phyloP scores from a whole-genome alignment of 2,329 filamentous ascomycete genomes.

The Penicillium corylophilum region DNA sequence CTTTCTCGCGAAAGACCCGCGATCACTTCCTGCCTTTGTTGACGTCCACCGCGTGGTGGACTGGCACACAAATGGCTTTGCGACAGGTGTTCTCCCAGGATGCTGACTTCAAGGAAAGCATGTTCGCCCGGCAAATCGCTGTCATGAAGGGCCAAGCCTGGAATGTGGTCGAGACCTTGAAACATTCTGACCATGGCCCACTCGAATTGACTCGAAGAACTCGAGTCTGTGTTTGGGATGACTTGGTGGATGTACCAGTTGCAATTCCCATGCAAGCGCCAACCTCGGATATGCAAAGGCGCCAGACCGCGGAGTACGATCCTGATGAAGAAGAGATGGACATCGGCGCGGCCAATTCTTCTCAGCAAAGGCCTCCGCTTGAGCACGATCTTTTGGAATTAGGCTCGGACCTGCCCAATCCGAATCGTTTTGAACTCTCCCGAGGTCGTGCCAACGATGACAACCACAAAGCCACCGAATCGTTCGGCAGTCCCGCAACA shows the following conservation, averaged over 20 bases:
- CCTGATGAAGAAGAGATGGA: slow-evolving; percentile 83
- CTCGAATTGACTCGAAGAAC: slow-evolving; percentile 87
- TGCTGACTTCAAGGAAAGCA: slow-evolving; percentile 94
- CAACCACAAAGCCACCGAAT: slow-evolving; percentile 31
- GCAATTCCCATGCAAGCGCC: slow-evolving; percentile 85
- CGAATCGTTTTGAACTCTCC: slow-evolving; percentile 70
- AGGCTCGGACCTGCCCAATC: slow-evolving; percentile 66
- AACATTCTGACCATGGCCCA: slow-evolving; percentile 86
- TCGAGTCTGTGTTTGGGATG: slow-evolving; percentile 96
- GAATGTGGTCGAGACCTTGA: slow-evolving; percentile 98
- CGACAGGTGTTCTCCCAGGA: slow-evolving; percentile 88
- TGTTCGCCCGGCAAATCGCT: slow-evolving; percentile 97
- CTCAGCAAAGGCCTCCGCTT: slow-evolving; percentile 46
- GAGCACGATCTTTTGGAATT: slow-evolving; percentile 69
- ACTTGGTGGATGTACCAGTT: slow-evolving; percentile 91
- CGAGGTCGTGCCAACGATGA: slow-evolving; percentile 41
- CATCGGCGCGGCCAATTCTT: slow-evolving; percentile 69
- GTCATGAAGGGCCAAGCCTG: slow-evolving; percentile 99
- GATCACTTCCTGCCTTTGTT: slow-evolving; percentile 95
- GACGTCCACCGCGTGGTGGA: slow-evolving; percentile 96
- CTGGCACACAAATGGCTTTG: slow-evolving; percentile 82
- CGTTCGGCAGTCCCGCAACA: slow-evolving; percentile 37
- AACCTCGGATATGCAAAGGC: slow-evolving; percentile 77
- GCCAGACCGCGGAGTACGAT: slow-evolving; percentile 55
- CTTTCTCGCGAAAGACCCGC: slow-evolving; percentile 89